Evolutionary conservation across 176 grass and related monocot genomes (phyloP), one percentile per base, ranked within the genome.

Genomic region (Eremochloa ophiuroides): DNA sequence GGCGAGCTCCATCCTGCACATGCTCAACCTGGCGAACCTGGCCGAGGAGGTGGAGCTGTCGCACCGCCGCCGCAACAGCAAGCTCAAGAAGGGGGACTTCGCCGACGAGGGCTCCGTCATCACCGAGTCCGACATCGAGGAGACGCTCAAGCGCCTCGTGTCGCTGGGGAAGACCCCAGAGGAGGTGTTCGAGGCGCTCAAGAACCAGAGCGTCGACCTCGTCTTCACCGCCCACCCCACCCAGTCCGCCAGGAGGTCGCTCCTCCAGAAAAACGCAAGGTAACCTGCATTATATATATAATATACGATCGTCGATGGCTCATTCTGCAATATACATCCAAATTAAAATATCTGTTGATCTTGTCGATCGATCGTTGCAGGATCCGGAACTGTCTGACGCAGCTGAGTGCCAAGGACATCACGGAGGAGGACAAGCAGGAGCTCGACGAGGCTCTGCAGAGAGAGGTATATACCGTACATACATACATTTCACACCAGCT

Each of bases 201-300:
- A 90, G 80, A 90, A 67, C 75, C 94, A 97, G 85, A 94, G 83
- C 35, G 77, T 94, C 48, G 94, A 97, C 65, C 89, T 97, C 82
- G 94, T 97, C 64, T 82, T 97, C 73, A 97, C 91, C 44, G 91
- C 94, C 1, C 94, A 97, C 44, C 91, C 94, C n/a, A 97, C 94
- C 40, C 94, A 97, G 82, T 94, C 91, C 69, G 7, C 92, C 76
- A 34, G 91, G 76, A 74, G 94, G 63, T 97, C 94, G 1, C 89
- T 97, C 61, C 94, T 97, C 23, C 89, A 97, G 72, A 97, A 97
- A 46, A 85, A 97, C 82, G 70, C 66, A 2, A 95, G 85, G 93
- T 94, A 42, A 12, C 3, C 2, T 0, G 1, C 13, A 48, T 35
- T 5, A 35, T 4, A 5, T 35, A 34, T 34, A 34, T 34, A 15